These are phyloP conservation scores for Rhizophora mangle DNA, from an alignment of 345 rosid genomes.

Conservation along the genomic window DNA sequence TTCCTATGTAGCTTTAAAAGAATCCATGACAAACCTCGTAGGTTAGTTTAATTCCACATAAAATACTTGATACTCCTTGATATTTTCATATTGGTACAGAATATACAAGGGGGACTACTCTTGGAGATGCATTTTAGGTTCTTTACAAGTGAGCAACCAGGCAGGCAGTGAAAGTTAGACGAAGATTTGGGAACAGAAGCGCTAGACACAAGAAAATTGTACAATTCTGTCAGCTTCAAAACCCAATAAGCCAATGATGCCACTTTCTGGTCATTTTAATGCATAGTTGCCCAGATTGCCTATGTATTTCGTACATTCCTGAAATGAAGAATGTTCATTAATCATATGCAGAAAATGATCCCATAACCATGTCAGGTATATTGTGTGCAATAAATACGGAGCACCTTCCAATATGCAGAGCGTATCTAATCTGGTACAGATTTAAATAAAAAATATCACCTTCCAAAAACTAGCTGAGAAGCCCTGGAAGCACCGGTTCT, in stretches of 20 bases:
- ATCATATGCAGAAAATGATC: neutral
- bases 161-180: neutral
- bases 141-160: constrained; percentile 8
- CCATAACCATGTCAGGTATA: neutral
- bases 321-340: neutral
- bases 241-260: neutral
- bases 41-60: neutral
- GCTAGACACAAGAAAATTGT: neutral
- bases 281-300: neutral
- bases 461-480: constrained; percentile 27
- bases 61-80: neutral
- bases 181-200: neutral
- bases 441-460: constrained; percentile 21
- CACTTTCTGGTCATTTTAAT: constrained; percentile 2
- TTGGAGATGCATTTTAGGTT: constrained; percentile 2
- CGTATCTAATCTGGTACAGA: no score
- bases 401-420: neutral
- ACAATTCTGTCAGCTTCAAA: neutral
- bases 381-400: neutral
- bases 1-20: no score
- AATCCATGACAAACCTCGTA: neutral
- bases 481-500: constrained; percentile 39
- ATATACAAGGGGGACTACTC: neutral
- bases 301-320: constrained; percentile 15
- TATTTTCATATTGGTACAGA: neutral